Evolutionary conservation across 2,329 filamentous ascomycete genomes (phyloP).

Genomic region (Ceratocystis eucalypticola): DNA sequence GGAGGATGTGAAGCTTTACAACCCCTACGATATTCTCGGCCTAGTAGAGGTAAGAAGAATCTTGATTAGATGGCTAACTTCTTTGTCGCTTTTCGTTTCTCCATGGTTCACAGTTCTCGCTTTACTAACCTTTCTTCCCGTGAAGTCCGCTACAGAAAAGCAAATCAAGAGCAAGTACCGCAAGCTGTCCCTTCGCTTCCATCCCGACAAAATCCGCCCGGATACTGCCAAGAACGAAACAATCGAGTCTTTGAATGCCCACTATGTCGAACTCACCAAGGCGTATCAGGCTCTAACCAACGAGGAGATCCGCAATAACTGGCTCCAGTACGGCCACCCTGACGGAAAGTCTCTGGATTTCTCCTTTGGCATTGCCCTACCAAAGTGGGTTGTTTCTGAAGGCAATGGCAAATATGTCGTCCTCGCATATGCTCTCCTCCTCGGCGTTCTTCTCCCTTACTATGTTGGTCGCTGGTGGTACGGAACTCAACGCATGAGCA

Average conservation of each 20-base stretch:
- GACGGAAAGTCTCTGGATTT: slow-evolving; percentile 89
- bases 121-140: slow-evolving; percentile 15
- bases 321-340: slow-evolving; percentile 85
- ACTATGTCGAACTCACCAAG: slow-evolving; percentile 91
- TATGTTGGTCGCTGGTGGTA: slow-evolving; percentile 98
- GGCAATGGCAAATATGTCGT: slow-evolving; percentile 94
- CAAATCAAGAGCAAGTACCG: slow-evolving; percentile 88
- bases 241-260: slow-evolving; percentile 64
- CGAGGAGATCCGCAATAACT: slow-evolving; percentile 95
- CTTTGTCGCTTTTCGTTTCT: background rate
- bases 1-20: slow-evolving; percentile 59
- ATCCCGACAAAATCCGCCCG: slow-evolving; percentile 84
- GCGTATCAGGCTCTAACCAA: slow-evolving; percentile 97
- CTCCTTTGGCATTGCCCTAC: slow-evolving; percentile 92
- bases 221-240: slow-evolving; percentile 84
- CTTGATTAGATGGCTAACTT: slow-evolving; percentile 20
- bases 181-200: slow-evolving; percentile 68
- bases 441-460: slow-evolving; percentile 84
- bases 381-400: slow-evolving; percentile 81
- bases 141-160: slow-evolving; percentile 67
- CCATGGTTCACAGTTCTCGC: background rate
- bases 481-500: slow-evolving; percentile 81
- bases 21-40: slow-evolving; percentile 89
- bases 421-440: slow-evolving; percentile 71
- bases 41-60: slow-evolving; percentile 52